These are phyloP conservation scores for Aspergillus nomiae DNA, from an alignment of 2,329 filamentous ascomycete genomes.

Conservation along the genomic window DNA sequence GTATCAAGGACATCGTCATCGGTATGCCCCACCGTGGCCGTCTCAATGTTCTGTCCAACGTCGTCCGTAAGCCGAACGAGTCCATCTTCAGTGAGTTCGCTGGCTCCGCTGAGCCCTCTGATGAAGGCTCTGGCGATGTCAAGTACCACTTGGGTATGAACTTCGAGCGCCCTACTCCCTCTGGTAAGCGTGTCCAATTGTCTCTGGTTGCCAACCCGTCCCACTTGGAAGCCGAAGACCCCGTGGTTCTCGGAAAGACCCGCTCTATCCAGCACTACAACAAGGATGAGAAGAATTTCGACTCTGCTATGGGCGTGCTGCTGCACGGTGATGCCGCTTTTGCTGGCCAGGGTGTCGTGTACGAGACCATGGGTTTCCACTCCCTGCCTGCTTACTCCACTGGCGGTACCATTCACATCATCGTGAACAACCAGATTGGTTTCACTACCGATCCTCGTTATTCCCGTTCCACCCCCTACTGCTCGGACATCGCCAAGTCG, in stretches of 20 bases:
- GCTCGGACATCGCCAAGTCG: conserved; percentile 98
- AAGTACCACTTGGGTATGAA: conserved; percentile 99
- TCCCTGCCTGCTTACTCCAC: conserved; percentile 94
- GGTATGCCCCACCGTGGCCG: conserved; percentile 99
- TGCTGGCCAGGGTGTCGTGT: conserved; percentile 93
- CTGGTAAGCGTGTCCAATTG: conserved; percentile 98
- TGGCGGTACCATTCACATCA: conserved; percentile 92
- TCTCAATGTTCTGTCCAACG: conserved; percentile 96
- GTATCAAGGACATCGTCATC: conserved; percentile 98
- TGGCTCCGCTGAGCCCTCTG: conserved; percentile 80
- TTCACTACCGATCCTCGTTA: conserved; percentile 99
- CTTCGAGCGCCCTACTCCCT: conserved; percentile 97
- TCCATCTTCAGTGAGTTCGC: conserved; percentile 99
- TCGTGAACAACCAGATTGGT: conserved; percentile 99
- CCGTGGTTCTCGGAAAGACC: conserved; percentile 95
- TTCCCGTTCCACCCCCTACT: conserved; percentile 96
- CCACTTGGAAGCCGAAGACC: conserved; percentile 96
- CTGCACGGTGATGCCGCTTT: conserved; percentile 98
- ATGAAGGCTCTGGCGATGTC: conserved; percentile 97
- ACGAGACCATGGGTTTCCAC: conserved; percentile 98
- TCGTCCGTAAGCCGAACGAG: conserved; percentile 98
- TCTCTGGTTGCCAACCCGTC: conserved; percentile 98
- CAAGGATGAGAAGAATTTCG: conserved; percentile 86
- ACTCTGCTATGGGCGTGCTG: conserved; percentile 90
- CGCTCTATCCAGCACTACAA: conserved; percentile 99